Conservation (phyloP, 73 alveolate genomes). For the Paramecium pentaurelia region DNA sequence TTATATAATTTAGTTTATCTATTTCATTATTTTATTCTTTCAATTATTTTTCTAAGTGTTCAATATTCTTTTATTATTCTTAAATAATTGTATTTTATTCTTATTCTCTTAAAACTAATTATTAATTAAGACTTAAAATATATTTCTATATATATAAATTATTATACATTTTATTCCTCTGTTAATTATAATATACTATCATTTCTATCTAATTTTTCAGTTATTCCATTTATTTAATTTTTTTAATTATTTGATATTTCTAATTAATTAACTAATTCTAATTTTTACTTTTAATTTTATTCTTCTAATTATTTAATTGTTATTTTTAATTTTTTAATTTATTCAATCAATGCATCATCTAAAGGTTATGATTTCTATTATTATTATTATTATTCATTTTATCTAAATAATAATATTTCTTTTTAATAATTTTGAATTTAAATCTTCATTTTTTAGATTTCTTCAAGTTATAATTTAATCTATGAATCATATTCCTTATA, state of each 20-base stretch:
- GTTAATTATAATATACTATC: background rate
- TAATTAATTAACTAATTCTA: background rate
- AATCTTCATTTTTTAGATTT: background rate
- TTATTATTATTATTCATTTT: background rate
- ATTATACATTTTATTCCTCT: slow-evolving; percentile 24
- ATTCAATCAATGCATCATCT: slow-evolving; percentile 21
- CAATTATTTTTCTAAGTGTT: background rate
- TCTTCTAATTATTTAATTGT: background rate
- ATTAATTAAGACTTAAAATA: background rate
- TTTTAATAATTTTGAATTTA: background rate
- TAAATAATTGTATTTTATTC: background rate
- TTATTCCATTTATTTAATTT: background rate
- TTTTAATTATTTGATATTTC: background rate
- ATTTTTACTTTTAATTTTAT: background rate
- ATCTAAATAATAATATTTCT: background rate
- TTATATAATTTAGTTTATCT: background rate
- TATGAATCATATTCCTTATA: background rate
- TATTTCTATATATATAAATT: background rate
- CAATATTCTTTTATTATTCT: background rate
- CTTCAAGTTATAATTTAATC: background rate
- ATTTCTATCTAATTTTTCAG: background rate
- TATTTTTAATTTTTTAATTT: background rate
- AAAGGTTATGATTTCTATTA: background rate
- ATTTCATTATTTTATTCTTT: background rate
- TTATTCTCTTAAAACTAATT: background rate